These are phyloP conservation scores for Yarrowia sp. DNA, from an alignment of 805 yeast species.

Conservation along the genomic window DNA sequence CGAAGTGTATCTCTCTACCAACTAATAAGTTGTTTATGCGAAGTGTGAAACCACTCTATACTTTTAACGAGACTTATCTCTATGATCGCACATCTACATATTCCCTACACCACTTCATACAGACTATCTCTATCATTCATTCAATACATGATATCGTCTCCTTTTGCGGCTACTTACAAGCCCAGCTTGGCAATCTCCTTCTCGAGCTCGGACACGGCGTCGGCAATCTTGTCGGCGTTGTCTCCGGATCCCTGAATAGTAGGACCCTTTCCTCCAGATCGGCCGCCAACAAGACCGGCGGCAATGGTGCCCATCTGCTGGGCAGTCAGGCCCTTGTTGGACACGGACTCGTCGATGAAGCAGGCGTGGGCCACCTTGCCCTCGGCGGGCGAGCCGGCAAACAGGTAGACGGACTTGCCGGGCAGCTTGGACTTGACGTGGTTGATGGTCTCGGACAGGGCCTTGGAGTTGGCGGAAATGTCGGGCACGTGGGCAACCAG, in stretches of 20 bases:
- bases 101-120: no score
- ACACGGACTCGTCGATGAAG: conserved; percentile 75
- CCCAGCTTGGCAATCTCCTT: conserved; percentile 54
- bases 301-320: conserved; percentile 73
- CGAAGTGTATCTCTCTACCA: no score
- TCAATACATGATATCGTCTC: background rate
- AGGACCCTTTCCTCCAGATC: conserved; percentile 98
- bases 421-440: conserved; percentile 77
- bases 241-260: conserved; percentile 97
- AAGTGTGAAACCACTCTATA: no score
- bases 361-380: conserved; percentile 95
- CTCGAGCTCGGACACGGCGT: conserved; percentile 76
- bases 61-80: no score
- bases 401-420: conserved; percentile 76
- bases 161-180: background rate
- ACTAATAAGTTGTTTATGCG: no score
- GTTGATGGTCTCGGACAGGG: conserved; percentile 90
- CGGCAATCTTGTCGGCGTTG: conserved; percentile 68
- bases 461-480: conserved; percentile 86
- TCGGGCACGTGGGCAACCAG: conserved; percentile 68
- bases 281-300: conserved; percentile 84
- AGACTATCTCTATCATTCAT: background rate
- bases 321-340: conserved; percentile 74
- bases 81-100: no score
- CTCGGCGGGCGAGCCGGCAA: conserved; percentile 67